Base-by-base conservation (phyloP, 306 rosid species). In the Dryas alaskensis region DNA sequence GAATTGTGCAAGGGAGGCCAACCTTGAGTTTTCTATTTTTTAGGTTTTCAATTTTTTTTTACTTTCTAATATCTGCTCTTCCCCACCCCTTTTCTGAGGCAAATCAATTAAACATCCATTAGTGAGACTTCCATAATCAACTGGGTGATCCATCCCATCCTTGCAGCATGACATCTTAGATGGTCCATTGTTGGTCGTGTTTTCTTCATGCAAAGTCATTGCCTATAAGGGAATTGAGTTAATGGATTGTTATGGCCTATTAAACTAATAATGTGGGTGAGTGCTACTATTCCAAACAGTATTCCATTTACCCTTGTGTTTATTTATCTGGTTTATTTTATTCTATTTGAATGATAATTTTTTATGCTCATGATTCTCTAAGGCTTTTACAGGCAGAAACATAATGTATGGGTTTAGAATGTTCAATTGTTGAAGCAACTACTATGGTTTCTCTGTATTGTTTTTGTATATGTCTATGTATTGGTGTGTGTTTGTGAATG, bases 101-200 rank as follows among this genome's bases (percentile, higher is more conserved):
- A 91, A 92, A 71, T 86, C 97, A 69, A 84, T 87, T 54, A 95
- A 89, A 79, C 89, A 84, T 76, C 84, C 78, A 8, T 72, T 90
- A 45, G 76, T 76, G 25, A 86, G 90, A 47, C 90, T 79, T 78
- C 86, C 95, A 43, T 89, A 86, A 40, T 81, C 92, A 39, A 47
- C 87, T 4, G 92, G 95, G 48, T 91, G 76, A 81, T 83, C 97
- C 44, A 79, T 91, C 73, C 88, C 89, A 64, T 88, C 92, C 25
- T 48, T 89, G 95, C 97, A 89, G 88, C 88, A 87, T 74, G 86
- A 86, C 92, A 74, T 87, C 70, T 85, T 87, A 72, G 84, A 85
- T 31, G 84, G 89, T 59, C 88, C 87, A 72, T 86, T 87, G 71
- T 84, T 86, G 84, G 80, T 84, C 65, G 10, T 84, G 84, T 86